phyloP scores from a whole-genome alignment of 345 rosid species.

The Bruguiera gymnorhiza region DNA sequence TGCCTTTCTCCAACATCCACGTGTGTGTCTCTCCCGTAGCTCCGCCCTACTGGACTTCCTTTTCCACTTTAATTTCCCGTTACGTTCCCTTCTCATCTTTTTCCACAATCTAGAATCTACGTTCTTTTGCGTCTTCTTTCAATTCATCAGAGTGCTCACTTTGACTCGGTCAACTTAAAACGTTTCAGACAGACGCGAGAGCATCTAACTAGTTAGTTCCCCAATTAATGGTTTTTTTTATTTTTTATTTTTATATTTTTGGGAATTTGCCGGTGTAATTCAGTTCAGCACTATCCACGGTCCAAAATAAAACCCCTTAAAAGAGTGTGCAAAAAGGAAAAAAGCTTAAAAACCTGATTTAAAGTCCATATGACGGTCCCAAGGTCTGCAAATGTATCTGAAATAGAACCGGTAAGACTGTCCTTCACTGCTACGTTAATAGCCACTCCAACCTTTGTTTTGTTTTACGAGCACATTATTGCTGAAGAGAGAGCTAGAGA shows the following conservation, averaged over 20 bases:
- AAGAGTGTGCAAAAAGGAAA: background rate
- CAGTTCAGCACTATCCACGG: background rate
- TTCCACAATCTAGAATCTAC: too few species aligned
- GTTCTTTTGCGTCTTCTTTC: too few species aligned
- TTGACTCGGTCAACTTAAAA: too few species aligned
- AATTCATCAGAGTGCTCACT: too few species aligned
- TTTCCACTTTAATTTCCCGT: too few species aligned
- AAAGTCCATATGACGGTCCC: conserved; percentile 12
- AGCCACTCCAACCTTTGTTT: conserved; percentile 4
- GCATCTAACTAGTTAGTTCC: too few species aligned
- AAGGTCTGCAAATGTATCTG: conserved; percentile 13
- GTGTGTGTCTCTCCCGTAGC: background rate
- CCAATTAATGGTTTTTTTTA: too few species aligned
- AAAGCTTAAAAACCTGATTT: background rate
- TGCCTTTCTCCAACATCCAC: conserved; percentile 43
- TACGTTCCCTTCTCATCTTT: too few species aligned
- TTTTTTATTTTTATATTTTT: too few species aligned
- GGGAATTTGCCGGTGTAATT: background rate
- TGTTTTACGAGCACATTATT: background rate
- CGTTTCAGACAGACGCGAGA: too few species aligned
- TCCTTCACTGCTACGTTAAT: conserved; percentile 9
- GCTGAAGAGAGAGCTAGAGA: background rate
- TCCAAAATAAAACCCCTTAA: background rate
- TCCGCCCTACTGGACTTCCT: too few species aligned
- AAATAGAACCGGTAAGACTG: background rate